Evolutionary conservation across 2,329 filamentous ascomycete genomes (phyloP).

Genomic region (Didymella exigua): DNA sequence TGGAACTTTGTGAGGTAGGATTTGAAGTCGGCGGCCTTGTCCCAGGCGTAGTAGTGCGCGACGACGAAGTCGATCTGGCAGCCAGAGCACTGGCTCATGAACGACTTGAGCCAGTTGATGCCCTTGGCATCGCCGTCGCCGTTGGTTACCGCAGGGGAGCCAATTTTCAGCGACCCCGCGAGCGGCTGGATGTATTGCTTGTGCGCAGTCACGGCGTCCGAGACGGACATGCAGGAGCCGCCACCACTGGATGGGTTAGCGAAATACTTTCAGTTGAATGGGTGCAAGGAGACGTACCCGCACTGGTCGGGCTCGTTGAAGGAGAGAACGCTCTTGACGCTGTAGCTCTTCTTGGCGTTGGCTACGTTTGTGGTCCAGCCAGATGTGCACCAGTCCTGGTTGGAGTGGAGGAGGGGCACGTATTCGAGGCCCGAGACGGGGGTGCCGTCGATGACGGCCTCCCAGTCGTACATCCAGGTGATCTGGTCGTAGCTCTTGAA

Average conservation of each 20-base stretch:
- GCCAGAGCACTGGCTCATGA: conserved; percentile 33
- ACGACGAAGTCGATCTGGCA: conserved; percentile 45
- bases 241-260: conserved; percentile 28
- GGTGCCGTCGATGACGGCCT: conserved; percentile 49
- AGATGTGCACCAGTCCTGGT: conserved; percentile 33
- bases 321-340: conserved; percentile 39
- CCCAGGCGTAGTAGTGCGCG: conserved; percentile 47
- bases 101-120: conserved; percentile 40
- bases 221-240: conserved; percentile 36
- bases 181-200: conserved; percentile 37
- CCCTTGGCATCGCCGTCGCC: conserved; percentile 28
- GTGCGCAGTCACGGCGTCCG: conserved; percentile 29
- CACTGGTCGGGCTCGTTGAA: conserved; percentile 50
- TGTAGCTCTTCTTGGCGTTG: conserved; percentile 36
- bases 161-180: conserved; percentile 37
- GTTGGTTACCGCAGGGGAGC: conserved; percentile 46
- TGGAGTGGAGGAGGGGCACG: conserved; percentile 60
- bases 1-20: conserved; percentile 46
- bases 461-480: conserved; percentile 74
- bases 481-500: conserved; percentile 45
- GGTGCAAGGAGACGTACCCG: conserved; percentile 29
- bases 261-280: neutral
- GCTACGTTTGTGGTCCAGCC: conserved; percentile 38
- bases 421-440: conserved; percentile 58
- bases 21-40: conserved; percentile 42